A percentile compares a stretch with the other conserved stretches of the same genome.
These are phyloP conservation scores for Aeschynomene evenia DNA, from an alignment of 306 rosid species.

Conservation along the genomic window DNA sequence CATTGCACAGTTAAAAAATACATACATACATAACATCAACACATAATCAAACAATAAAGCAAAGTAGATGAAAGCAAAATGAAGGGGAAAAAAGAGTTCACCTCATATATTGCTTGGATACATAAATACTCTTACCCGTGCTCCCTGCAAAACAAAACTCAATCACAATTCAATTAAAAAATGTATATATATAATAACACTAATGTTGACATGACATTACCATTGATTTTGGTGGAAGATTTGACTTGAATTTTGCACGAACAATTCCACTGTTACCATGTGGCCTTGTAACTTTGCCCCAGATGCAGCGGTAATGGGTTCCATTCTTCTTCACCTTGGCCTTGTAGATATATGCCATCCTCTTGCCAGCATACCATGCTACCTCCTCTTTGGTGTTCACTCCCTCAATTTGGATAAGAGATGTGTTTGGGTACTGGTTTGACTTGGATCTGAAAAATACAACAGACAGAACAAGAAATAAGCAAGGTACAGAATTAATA, in stretches of 20 bases:
- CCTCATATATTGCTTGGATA: slow-evolving; percentile 91
- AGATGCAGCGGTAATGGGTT: slow-evolving; percentile 77
- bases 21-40: background rate
- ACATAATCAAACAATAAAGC: background rate
- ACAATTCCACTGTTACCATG: slow-evolving; percentile 92
- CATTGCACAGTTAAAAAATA: background rate
- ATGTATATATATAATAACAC: background rate
- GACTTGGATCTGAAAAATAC: slow-evolving; percentile 70
- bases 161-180: slow-evolving; percentile 2
- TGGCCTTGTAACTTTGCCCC: slow-evolving; percentile 86
- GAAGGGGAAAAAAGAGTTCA: slow-evolving; percentile 5
- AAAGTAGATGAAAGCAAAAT: background rate
- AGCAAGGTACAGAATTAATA: background rate
- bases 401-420: slow-evolving; percentile 83
- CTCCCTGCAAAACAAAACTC: slow-evolving; percentile 53
- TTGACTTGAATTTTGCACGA: slow-evolving; percentile 90
- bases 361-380: slow-evolving; percentile 79
- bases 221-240: slow-evolving; percentile 91
- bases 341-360: slow-evolving; percentile 85
- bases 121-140: slow-evolving; percentile 86
- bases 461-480: background rate
- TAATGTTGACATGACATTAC: slow-evolving; percentile 29
- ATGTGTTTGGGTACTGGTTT: slow-evolving; percentile 86
- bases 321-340: slow-evolving; percentile 89
- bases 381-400: slow-evolving; percentile 97